Base-by-base conservation (phyloP, 257 asterid species). In the Nicotiana tabacum region DNA sequence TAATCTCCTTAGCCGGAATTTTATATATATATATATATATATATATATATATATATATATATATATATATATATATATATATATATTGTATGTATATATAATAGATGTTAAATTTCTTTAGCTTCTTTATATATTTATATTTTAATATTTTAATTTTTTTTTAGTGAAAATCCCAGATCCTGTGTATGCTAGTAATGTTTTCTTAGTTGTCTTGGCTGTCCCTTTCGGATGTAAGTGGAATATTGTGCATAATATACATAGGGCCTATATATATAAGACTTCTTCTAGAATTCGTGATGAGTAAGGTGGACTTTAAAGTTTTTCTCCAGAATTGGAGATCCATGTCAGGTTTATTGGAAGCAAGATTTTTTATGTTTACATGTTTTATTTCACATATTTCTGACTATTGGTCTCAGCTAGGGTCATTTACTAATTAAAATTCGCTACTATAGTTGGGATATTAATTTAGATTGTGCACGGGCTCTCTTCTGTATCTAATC, bases 311-410 rank as follows among this genome's bases (percentile, higher is more conserved):
- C 80, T 53, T 51, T 51, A 51, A 29, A 76, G 46, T 51, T 60
- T 51, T 76, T 51, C 48, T 53, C 46, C 65, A 76, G 46, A 76
- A 76, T 76, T 76, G 80, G 24, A 51, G 48, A 17, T 46, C 51
- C 72, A 76, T 87, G 88, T 87, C 87, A 83, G 86, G 85, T 69
- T 81, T 83, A 51, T 12, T 35, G 87, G 87, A 85, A 83, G 82
- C 90, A 81, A n/a, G 67, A 81, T 61, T 81, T n/a, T 72, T 51
- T 85, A 81, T 29, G 64, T 76, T 51, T 27, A 51, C 43, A 0
- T 76, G 27, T 51, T 76, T 27, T 51, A 51, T 16, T 76, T 51
- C 46, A 76, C 15, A 6, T 51, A 51, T 76, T 51, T 1, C 29
- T 6, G 2, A 76, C 46, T 13, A 48, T 3, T 74, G 24, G 2